Evolutionary conservation across 176 grass and related monocot genomes (phyloP).

Genomic region (Oryza australiensis): DNA sequence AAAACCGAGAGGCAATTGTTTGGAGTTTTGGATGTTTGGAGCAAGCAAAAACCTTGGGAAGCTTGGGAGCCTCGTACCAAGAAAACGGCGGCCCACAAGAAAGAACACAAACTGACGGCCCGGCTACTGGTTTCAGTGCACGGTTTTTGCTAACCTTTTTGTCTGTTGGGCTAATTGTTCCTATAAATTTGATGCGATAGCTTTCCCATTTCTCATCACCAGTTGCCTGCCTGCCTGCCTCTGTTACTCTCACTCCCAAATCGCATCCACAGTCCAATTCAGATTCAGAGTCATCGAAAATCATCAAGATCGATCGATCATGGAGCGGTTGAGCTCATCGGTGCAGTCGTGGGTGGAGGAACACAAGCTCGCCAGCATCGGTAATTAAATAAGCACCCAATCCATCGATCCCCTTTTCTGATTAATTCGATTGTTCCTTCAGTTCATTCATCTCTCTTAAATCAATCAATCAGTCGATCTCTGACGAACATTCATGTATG

Average conservation of each 20-base stretch:
- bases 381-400: slow-evolving; percentile 14
- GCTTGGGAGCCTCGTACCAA: no score
- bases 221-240: background rate
- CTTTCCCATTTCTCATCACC: background rate
- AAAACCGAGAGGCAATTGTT: no score
- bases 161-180: background rate
- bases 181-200: background rate
- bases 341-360: slow-evolving; percentile 70
- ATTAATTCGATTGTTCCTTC: background rate
- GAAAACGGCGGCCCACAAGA: no score
- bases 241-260: background rate
- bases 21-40: no score
- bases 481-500: no score
- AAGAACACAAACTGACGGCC: background rate
- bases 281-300: background rate
- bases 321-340: slow-evolving; percentile 41
- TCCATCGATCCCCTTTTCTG: no score
- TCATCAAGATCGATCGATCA: background rate
- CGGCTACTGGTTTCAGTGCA: background rate
- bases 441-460: no score
- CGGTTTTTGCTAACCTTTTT: no score
- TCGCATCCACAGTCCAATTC: background rate
- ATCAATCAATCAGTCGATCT: no score
- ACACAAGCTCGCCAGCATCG: slow-evolving; percentile 78
- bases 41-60: no score